Percentiles rank a stretch among this genome's conserved stretches.
Evolutionary conservation across 768 basidiomycete species (phyloP).

Genomic region (Russula virescens): DNA sequence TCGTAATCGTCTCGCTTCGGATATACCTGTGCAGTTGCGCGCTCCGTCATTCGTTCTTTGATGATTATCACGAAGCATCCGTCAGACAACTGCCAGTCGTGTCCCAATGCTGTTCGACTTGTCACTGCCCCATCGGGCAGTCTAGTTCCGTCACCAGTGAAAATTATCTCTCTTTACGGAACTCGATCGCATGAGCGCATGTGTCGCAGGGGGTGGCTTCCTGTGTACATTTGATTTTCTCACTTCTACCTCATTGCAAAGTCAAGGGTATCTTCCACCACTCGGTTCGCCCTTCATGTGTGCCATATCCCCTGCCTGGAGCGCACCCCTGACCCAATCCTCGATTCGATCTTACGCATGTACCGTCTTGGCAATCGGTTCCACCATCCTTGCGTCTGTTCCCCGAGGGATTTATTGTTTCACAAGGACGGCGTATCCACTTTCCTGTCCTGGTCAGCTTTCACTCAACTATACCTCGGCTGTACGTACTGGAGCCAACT

Average conservation of each 20-base stretch:
- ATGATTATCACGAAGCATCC: conserved; percentile 16
- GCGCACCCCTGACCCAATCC: neutral
- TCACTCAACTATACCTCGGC: neutral
- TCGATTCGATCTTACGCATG: conserved; percentile 5
- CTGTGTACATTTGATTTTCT: conserved; percentile 5
- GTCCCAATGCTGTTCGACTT: conserved; percentile 1
- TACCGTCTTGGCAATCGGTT: conserved; percentile 8
- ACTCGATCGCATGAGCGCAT: conserved; percentile 9
- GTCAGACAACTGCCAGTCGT: conserved; percentile 7
- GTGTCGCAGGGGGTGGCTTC: conserved; percentile 4
- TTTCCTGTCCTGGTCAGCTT: conserved; percentile 6
- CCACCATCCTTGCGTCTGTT: neutral
- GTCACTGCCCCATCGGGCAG: conserved; percentile 4
- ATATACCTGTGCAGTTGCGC: conserved; percentile 11
- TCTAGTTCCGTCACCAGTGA: conserved; percentile 1
- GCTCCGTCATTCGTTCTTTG: conserved; percentile 14
- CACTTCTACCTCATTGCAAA: conserved; percentile 3
- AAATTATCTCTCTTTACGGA: conserved; percentile 4
- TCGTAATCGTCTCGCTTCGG: conserved; percentile 12
- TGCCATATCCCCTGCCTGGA: neutral
- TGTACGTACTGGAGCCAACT: conserved; percentile 6
- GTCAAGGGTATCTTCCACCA: neutral
- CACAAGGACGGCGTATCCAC: conserved; percentile 5
- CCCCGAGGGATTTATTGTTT: neutral
- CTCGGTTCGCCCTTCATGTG: neutral